phyloP scores from a whole-genome alignment of 2,329 filamentous ascomycete species.

The Neopestalotiopsis sp. region DNA sequence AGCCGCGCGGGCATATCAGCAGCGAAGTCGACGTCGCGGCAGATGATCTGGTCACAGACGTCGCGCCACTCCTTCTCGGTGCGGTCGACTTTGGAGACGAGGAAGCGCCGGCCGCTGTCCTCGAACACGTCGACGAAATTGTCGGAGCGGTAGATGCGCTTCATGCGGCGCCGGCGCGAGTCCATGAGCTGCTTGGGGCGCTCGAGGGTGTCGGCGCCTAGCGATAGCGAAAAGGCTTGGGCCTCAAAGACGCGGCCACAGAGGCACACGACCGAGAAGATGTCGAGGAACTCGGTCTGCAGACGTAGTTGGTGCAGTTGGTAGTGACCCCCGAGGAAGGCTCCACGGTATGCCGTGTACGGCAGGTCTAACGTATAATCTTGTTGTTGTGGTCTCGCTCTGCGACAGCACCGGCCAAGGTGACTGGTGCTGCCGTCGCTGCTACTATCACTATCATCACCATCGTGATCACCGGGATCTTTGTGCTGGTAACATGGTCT shows the following conservation, averaged over 20 bases:
- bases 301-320: conserved; percentile 23
- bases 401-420: background rate
- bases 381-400: background rate
- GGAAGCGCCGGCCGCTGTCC: conserved; percentile 20
- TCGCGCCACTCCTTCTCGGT: conserved; percentile 12
- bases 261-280: conserved; percentile 21
- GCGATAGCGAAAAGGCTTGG: conserved; percentile 23
- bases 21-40: background rate
- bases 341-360: background rate
- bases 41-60: conserved; percentile 3
- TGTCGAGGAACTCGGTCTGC: conserved; percentile 21
- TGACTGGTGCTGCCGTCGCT: background rate
- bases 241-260: conserved; percentile 20
- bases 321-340: conserved; percentile 8
- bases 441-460: background rate
- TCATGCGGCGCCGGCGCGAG: conserved; percentile 22
- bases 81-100: conserved; percentile 8
- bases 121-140: conserved; percentile 22
- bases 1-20: background rate
- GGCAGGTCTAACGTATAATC: background rate
- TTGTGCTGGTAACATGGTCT: background rate
- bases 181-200: conserved; percentile 18
- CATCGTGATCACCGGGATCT: background rate
- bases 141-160: conserved; percentile 22
- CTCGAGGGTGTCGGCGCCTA: background rate